These are phyloP conservation scores for Pelargonium fulgidum DNA, from an alignment of 441 rosid species.

Conservation along the genomic window DNA sequence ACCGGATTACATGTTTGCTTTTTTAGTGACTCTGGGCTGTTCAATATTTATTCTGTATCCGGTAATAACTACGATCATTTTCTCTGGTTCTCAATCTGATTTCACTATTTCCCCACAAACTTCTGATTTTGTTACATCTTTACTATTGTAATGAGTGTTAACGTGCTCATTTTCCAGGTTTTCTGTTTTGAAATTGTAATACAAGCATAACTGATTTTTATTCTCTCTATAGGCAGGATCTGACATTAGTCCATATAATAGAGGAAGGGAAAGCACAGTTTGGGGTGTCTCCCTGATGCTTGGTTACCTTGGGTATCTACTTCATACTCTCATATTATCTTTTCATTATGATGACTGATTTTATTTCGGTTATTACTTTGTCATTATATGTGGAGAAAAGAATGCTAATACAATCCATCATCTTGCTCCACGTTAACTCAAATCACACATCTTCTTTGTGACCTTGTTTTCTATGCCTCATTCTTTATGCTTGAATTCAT, in stretches of 20 bases:
- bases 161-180: background rate
- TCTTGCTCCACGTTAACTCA: background rate
- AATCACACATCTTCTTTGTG: background rate
- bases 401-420: background rate
- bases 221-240: constrained; percentile 55
- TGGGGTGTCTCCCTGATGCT: constrained; percentile 91
- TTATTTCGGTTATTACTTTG: background rate
- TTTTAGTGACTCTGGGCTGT: constrained; percentile 80
- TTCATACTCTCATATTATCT: constrained; percentile 18
- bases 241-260: constrained; percentile 73
- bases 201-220: constrained; percentile 8
- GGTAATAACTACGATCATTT: constrained; percentile 33
- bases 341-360: constrained; percentile 6
- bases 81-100: constrained; percentile 12
- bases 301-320: constrained; percentile 86
- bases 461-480: background rate
- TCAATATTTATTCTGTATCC: constrained; percentile 79
- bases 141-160: background rate
- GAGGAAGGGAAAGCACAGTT: constrained; percentile 87
- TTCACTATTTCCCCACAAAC: background rate
- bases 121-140: background rate
- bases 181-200: background rate
- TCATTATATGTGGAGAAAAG: background rate
- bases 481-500: background rate
- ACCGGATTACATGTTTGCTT: constrained; percentile 67